Conservation (phyloP, 2,329 filamentous ascomycete genomes). For the Grosmannia huntii region DNA sequence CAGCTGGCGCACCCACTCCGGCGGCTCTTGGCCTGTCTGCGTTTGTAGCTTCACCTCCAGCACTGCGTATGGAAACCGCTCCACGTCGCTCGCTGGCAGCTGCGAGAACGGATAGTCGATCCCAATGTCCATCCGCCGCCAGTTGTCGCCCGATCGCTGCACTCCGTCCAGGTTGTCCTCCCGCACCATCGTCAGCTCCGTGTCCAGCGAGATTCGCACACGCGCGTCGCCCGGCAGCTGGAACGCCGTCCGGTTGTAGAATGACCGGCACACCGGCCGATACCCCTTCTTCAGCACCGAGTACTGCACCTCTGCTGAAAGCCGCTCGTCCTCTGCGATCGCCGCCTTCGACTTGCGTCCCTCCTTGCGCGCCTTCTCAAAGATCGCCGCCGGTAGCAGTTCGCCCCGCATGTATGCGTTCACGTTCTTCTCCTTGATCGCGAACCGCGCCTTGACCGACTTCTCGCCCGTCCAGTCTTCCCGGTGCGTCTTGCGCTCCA, state of each 20-base stretch:
- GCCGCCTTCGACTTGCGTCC: conserved; percentile 88
- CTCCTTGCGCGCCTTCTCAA: conserved; percentile 91
- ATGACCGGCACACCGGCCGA: conserved; percentile 80
- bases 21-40: conserved; percentile 85
- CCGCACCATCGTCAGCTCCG: conserved; percentile 85
- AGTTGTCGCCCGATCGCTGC: conserved; percentile 69
- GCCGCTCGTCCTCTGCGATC: conserved; percentile 78
- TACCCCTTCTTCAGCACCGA: conserved; percentile 79
- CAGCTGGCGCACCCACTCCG: conserved; percentile 90
- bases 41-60: conserved; percentile 97
- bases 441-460: conserved; percentile 93
- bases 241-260: conserved; percentile 97
- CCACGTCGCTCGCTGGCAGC: conserved; percentile 70
- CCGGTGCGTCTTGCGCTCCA: conserved; percentile 94
- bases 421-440: conserved; percentile 93
- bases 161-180: conserved; percentile 88
- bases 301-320: conserved; percentile 89
- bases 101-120: conserved; percentile 93
- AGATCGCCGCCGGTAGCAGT: conserved; percentile 75
- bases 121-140: conserved; percentile 94
- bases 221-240: conserved; percentile 92
- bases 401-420: conserved; percentile 80
- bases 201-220: conserved; percentile 93
- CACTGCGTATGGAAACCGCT: conserved; percentile 89
- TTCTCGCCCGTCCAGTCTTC: conserved; percentile 99